Conservation (phyloP, 495 filamentous ascomycete genomes). For the Penicillium canescens region DNA sequence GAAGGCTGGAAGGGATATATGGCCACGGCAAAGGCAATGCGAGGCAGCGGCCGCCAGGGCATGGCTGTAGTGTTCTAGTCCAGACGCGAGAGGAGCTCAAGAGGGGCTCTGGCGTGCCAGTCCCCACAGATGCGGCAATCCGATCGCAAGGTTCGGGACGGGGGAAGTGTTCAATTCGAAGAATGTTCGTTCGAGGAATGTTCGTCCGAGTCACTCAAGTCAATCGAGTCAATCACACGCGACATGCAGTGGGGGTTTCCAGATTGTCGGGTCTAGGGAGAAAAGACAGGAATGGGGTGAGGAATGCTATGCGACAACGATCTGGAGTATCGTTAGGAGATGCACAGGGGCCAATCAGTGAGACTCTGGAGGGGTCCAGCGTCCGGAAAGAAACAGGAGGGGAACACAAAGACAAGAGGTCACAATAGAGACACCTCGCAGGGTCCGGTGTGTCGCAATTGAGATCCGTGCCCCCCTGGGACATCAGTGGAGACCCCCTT, state of each 20-base stretch:
- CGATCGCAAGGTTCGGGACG: conserved; percentile 15
- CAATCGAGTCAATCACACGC: conserved; percentile 23
- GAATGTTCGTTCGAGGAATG: conserved; percentile 19
- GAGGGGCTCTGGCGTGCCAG: conserved; percentile 7
- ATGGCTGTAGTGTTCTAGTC: conserved; percentile 48
- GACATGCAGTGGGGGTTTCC: conserved; percentile 30
- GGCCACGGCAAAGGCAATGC: conserved; percentile 96
- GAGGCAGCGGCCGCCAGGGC: conserved; percentile 96
- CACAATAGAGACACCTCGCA: conserved; percentile 9
- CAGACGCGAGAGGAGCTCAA: conserved; percentile 10
- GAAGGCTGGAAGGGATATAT: conserved; percentile 88
- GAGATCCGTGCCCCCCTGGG: conserved; percentile 26
- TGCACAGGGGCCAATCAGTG: conserved; percentile 1
- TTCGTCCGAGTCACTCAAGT: conserved; percentile 7
- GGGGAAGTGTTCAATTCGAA: not conserved
- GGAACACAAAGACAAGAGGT: conserved; percentile 4
- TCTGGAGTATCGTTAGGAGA: conserved; percentile 19
- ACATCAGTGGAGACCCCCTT: conserved; percentile 24
- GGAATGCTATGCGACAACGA: conserved; percentile 24
- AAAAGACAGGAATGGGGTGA: conserved; percentile 27
- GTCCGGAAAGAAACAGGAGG: not conserved
- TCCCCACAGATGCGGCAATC: conserved; percentile 17
- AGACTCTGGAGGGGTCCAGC: conserved; percentile 9
- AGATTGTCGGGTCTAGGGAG: conserved; percentile 12
- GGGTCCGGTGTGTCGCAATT: conserved; percentile 17